Conservation (phyloP, 192 early-diverging fungal genomes). For the Spinellus fusiger region DNA sequence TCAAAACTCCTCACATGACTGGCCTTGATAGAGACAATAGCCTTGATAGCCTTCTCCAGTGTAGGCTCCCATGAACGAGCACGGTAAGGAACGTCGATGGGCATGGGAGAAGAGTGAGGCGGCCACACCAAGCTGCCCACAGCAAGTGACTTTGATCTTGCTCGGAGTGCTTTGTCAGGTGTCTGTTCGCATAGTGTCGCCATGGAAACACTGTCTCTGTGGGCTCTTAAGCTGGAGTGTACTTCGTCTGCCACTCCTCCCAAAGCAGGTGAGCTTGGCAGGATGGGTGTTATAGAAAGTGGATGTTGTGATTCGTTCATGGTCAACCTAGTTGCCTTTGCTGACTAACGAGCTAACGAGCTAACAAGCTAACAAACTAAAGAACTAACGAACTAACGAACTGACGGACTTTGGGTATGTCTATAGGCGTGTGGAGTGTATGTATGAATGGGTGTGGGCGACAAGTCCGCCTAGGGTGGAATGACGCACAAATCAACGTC, state of each 20-base stretch:
- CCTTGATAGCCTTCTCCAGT: conserved; percentile 62
- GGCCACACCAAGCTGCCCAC: conserved; percentile 21
- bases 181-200: conserved; percentile 13
- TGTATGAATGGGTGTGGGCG: not conserved
- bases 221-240: not conserved
- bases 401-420: not conserved
- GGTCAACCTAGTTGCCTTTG: no score
- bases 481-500: no score
- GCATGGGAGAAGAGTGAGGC: conserved; percentile 1
- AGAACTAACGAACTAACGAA: conserved; percentile 1
- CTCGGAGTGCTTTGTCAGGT: conserved; percentile 8
- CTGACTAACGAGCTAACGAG: not conserved
- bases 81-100: conserved; percentile 22
- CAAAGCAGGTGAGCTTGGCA: conserved; percentile 8
- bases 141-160: conserved; percentile 31
- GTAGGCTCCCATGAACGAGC: conserved; percentile 60
- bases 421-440: not conserved
- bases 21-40: conserved; percentile 75
- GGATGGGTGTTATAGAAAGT: not conserved
- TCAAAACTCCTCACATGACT: conserved; percentile 75
- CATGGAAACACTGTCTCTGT: conserved; percentile 15
- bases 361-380: not conserved
- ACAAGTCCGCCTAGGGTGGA: not conserved
- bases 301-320: conserved; percentile 13
- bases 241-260: conserved; percentile 2